Percentiles rank a stretch among this genome's conserved stretches.
These are phyloP conservation scores for Penicillium frequentans DNA, from an alignment of 2,329 filamentous ascomycete species.

Conservation along the genomic window DNA sequence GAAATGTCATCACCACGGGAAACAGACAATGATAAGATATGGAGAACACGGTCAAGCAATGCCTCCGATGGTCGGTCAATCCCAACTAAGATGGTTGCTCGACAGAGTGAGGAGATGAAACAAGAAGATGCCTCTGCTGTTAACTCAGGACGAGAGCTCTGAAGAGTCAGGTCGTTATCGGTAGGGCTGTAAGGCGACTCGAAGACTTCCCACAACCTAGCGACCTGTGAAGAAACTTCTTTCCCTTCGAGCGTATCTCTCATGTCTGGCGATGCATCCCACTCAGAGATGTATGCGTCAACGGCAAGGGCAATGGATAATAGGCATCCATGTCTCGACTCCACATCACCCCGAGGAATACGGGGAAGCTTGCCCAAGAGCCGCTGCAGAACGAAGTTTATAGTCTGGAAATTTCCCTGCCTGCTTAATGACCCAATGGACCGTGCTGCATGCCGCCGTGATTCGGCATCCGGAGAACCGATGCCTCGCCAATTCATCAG, in stretches of 20 bases:
- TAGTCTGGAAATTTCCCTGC: slow-evolving; percentile 31
- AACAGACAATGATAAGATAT: slow-evolving; percentile 41
- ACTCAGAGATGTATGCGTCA: slow-evolving; percentile 31
- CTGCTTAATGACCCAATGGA: slow-evolving; percentile 60
- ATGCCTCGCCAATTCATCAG: slow-evolving; percentile 85
- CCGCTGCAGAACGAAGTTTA: slow-evolving; percentile 33
- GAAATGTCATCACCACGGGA: slow-evolving; percentile 41
- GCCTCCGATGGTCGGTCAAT: slow-evolving; percentile 17
- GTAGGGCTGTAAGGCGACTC: slow-evolving; percentile 32
- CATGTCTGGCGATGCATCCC: slow-evolving; percentile 13
- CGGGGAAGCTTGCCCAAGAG: slow-evolving; percentile 35
- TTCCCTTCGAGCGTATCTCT: slow-evolving; percentile 23
- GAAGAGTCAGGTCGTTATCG: slow-evolving; percentile 41
- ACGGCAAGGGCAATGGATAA: slow-evolving; percentile 41
- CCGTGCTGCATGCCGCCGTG: slow-evolving; percentile 69
- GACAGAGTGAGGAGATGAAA: slow-evolving; percentile 40
- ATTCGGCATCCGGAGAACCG: slow-evolving; percentile 72
- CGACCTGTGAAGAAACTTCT: slow-evolving; percentile 30
- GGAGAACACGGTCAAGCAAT: slow-evolving; percentile 30
- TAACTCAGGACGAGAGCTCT: slow-evolving; percentile 41
- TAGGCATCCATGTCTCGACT: slow-evolving; percentile 46
- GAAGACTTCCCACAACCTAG: slow-evolving; percentile 41
- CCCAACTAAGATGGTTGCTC: slow-evolving; percentile 17
- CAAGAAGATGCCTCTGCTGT: slow-evolving; percentile 43
- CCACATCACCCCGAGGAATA: slow-evolving; percentile 41